Percentiles rank a stretch among this genome's conserved stretches.
phyloP scores from a whole-genome alignment of 768 basidiomycete species.

The Nevesoporus exiguus region DNA sequence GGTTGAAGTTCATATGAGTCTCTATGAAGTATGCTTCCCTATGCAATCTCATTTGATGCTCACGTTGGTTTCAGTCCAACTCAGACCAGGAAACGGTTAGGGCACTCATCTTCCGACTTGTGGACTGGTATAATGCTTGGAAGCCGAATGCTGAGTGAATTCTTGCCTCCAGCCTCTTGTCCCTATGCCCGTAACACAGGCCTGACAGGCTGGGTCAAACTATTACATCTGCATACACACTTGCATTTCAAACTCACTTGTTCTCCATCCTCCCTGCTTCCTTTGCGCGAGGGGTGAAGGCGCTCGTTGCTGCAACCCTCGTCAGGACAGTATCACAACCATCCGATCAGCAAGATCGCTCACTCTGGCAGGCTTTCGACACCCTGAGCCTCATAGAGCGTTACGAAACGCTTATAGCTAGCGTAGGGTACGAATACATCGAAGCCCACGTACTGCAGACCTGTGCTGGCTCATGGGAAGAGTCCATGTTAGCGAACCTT shows the following conservation, averaged over 20 bases:
- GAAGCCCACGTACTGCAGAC: conserved; percentile 65
- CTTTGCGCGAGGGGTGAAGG: conserved; percentile 67
- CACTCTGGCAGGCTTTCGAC: conserved; percentile 61
- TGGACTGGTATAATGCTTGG: conserved; percentile 79
- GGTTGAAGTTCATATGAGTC: conserved; percentile 51
- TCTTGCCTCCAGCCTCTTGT: background rate
- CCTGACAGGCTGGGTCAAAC: conserved; percentile 55
- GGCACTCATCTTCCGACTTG: conserved; percentile 53
- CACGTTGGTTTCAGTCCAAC: conserved; percentile 36
- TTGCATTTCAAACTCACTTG: conserved; percentile 70
- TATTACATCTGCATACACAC: conserved; percentile 57
- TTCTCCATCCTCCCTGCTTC: conserved; percentile 68
- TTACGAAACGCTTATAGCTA: conserved; percentile 79
- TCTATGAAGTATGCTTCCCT: conserved; percentile 53
- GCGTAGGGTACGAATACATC: conserved; percentile 84
- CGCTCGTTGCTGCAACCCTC: conserved; percentile 59
- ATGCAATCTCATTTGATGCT: background rate
- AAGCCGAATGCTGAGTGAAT: conserved; percentile 61
- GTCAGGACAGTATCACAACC: conserved; percentile 21
- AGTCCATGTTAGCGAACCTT: conserved; percentile 56
- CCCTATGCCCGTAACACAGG: conserved; percentile 2
- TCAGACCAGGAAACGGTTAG: conserved; percentile 48
- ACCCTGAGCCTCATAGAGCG: conserved; percentile 74
- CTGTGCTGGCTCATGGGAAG: conserved; percentile 69
- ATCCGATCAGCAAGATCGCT: conserved; percentile 30